Base-by-base conservation (phyloP, 2,329 filamentous ascomycete genomes). In the Aspergillus floridensis region DNA sequence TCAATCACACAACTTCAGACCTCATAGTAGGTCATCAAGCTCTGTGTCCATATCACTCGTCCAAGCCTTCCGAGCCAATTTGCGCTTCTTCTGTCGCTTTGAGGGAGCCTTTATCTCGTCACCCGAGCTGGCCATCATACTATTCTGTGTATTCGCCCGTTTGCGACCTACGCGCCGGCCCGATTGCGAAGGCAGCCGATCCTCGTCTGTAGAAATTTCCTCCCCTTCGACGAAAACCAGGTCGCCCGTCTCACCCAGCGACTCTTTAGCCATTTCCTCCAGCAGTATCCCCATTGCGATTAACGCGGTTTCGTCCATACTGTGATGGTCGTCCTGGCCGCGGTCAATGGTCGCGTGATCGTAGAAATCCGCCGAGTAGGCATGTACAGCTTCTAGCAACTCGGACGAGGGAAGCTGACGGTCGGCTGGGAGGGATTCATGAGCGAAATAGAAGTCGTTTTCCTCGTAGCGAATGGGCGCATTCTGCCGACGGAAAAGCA, bases 281-380 rank as follows among this genome's bases (percentile, higher is more conserved):
- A 88, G 68, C 35, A 88, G 65, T 14, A 88, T 81, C 0, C 85
- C 84, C 65, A 87, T 69, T 1, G 84, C 84, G 63, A 88, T 78
- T 57, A 88, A 69, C 1, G 86, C 85, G 8, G 84, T 87, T 70
- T 86, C 85, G 59, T 88, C 84, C 77, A 88, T 79, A 60, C 80
- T 85, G 51, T 76, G 77, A 65, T 80, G 82, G 55, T 81, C 77
- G 35, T 71, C 65, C 49, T 67, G 68, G 2, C 75, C 76, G 6
- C 65, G 64, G 24, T 75, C 69, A 1, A 61, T 59, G 3, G 71
- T 72, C 3, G 71, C 69, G 38, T 71, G 69, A 31, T 69, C 74
- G 68, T 86, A 87, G 63, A 82, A 83, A 53, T 85, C 82, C 0
- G 84, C 81, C 3, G 81, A 71, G 68, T 88, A 87, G 1, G 79